Evolutionary conservation across 2,329 filamentous ascomycete genomes (phyloP).

Genomic region (Dothideomycetes sp.): DNA sequence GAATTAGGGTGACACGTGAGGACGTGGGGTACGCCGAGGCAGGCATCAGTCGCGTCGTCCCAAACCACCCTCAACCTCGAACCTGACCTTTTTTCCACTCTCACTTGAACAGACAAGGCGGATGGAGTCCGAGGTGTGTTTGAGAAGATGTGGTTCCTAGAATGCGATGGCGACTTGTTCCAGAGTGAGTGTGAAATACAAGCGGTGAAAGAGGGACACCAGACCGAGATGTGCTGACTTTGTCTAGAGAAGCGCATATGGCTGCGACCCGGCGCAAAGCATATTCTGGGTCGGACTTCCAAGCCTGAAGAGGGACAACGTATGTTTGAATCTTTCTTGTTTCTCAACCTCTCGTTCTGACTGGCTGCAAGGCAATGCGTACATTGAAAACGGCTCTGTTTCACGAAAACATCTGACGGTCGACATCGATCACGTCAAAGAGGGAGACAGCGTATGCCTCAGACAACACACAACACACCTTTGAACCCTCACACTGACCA

Average conservation of each 20-base stretch:
- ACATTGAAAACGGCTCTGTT: constrained; percentile 70
- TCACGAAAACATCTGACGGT: constrained; percentile 84
- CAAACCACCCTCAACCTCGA: neutral
- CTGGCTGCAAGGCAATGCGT: constrained; percentile 40
- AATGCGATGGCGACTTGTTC: constrained; percentile 47
- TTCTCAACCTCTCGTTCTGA: neutral
- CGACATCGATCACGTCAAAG: constrained; percentile 54
- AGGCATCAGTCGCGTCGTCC: constrained; percentile 11
- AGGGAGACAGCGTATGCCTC: constrained; percentile 53
- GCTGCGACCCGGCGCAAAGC: constrained; percentile 76
- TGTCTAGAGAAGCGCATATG: constrained; percentile 63
- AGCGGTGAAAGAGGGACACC: constrained; percentile 5
- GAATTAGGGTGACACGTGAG: constrained; percentile 5
- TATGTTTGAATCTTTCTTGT: neutral
- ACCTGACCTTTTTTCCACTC: neutral
- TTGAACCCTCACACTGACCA: neutral
- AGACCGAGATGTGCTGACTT: constrained; percentile 5
- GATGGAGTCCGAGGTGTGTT: no score
- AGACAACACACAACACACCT: constrained; percentile 18
- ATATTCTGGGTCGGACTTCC: constrained; percentile 72
- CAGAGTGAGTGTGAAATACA: constrained; percentile 29
- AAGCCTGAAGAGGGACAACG: constrained; percentile 19
- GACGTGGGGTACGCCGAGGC: constrained; percentile 7
- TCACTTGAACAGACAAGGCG: no score
- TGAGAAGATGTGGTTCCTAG: constrained; percentile 43